Percentiles rank a stretch among this genome's conserved stretches.
Conservation (phyloP, 345 rosid genomes). For the Gossypium rotundifolium region DNA sequence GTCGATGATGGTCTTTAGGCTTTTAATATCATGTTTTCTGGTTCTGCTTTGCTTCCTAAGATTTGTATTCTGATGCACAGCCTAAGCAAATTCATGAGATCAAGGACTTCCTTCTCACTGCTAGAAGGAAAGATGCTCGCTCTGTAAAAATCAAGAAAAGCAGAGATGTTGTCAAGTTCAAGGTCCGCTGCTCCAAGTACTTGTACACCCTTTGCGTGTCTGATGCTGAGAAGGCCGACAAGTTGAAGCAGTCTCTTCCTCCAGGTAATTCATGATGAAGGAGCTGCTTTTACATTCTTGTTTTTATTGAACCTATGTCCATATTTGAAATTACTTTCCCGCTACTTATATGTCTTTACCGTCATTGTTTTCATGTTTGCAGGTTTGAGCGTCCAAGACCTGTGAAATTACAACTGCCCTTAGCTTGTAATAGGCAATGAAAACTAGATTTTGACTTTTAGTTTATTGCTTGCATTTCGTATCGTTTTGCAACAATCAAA, state of each 20-base stretch:
- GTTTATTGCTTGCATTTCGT: neutral
- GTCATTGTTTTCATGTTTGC: conserved; percentile 17
- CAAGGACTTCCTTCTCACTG: conserved; percentile 93
- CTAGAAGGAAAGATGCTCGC: conserved; percentile 89
- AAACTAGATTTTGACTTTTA: neutral
- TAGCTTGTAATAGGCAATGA: neutral
- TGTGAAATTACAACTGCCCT: conserved; percentile 26
- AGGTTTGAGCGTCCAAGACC: conserved; percentile 84
- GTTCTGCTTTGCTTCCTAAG: neutral
- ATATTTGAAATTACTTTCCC: neutral
- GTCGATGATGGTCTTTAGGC: neutral
- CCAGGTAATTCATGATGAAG: conserved; percentile 44
- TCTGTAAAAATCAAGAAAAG: conserved; percentile 89
- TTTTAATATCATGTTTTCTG: neutral
- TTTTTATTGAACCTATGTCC: neutral
- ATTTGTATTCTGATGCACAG: conserved; percentile 25
- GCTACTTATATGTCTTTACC: neutral
- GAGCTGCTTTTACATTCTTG: neutral
- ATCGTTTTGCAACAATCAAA: conserved; percentile 3
- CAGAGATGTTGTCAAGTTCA: conserved; percentile 78
- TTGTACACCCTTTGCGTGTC: conserved; percentile 85
- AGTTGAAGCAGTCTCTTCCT: conserved; percentile 94
- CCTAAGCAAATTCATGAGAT: conserved; percentile 96
- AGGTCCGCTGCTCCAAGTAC: conserved; percentile 89
- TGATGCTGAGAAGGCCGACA: conserved; percentile 85